Base-by-base conservation (phyloP, 257 asterid species). In the Linaria vulgaris region DNA sequence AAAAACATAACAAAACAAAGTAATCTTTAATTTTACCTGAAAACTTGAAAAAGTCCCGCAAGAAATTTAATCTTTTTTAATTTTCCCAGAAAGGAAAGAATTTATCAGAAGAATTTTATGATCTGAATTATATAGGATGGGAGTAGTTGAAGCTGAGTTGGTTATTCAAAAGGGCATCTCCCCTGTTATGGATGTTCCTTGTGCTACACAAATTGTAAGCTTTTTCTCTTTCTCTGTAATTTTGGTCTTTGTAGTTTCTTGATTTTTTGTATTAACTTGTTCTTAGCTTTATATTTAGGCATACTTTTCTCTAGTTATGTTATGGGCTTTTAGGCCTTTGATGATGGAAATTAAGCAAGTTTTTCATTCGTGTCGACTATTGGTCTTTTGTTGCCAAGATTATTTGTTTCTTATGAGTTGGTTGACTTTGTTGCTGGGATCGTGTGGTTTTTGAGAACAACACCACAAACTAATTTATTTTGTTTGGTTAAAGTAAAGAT, bases 181-280 rank as follows among this genome's bases (percentile, higher is more conserved):
- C n/a, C 81, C 85, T 45, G 69, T 78, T 3, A 58, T 85, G 91
- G 91, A 84, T 82, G 76, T 78, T 15, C 82, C 88, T 12, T 64
- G 78, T 74, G 64, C 94, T 60, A n/a, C n/a, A n/a, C 67, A 74
- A 68, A 41, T 72, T 74, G 92, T 84, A 61, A 63, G 75, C 48
- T 50, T 67, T 76, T n/a, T 34, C 51, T 59, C 12, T 0, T 39
- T 43, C 54, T 30, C 23, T 39, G 21, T 25, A 9, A n/a, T 0
- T 4, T 31, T 68, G 0, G 20, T 24, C 27, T 70, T 19, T 38
- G 5, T 11, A 13, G 15, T 12, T 41, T 38, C 12, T 13, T 56
- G 1, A 10, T 15, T 59, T 52, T 17, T 3, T 46, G 1, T 44
- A 2, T 27, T 27, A 11, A 64, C 13, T 13, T 55, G 64, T 34